These are phyloP conservation scores for Spongiforma sp. DNA, from an alignment of 1,284 basidiomycete genomes.

Conservation along the genomic window DNA sequence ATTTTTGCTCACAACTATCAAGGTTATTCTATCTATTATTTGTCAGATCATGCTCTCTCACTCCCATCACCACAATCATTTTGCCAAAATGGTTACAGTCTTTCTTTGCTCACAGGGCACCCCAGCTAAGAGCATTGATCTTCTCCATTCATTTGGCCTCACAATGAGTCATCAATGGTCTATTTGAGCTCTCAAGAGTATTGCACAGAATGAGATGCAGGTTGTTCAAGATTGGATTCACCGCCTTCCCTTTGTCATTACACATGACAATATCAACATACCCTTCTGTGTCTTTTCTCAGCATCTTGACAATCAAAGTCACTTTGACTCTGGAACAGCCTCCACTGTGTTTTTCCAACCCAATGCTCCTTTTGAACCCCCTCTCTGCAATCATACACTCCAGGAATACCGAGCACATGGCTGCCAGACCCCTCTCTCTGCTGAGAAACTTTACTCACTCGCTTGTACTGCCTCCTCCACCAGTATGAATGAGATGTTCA, in stretches of 20 bases:
- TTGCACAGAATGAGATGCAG: neutral
- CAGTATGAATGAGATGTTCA: no score
- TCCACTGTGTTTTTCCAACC: neutral
- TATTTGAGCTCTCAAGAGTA: neutral
- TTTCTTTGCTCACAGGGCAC: neutral
- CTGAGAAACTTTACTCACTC: no score
- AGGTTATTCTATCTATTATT: neutral
- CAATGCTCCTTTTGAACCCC: neutral
- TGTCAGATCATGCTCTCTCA: neutral
- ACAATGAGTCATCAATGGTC: constrained; percentile 6
- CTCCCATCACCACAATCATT: neutral
- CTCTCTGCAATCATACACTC: neutral
- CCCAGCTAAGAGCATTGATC: neutral
- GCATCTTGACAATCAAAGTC: neutral
- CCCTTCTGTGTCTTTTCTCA: neutral
- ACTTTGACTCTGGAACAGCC: constrained; percentile 1
- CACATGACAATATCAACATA: neutral
- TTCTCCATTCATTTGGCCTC: neutral
- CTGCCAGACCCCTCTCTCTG: no score
- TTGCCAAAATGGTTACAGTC: neutral
- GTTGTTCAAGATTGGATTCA: neutral
- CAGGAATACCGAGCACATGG: neutral
- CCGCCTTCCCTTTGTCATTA: neutral
- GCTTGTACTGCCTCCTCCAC: no score
- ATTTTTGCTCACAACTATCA: neutral